Evolutionary conservation across 1,284 basidiomycete species (phyloP).

Genomic region (Naganishia sp.): DNA sequence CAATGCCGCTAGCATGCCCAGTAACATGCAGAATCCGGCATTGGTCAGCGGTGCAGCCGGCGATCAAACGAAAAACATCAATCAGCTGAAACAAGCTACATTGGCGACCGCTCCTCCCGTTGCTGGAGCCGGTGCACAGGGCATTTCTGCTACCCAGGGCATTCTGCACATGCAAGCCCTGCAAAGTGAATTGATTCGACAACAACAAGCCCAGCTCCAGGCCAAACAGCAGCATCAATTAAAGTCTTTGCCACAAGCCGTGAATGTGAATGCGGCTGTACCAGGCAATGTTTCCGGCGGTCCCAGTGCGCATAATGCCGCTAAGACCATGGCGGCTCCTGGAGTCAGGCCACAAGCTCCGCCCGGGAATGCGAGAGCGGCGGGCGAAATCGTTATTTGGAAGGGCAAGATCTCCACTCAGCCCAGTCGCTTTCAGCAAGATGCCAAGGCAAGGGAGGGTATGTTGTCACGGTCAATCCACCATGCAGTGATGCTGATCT

Average conservation of each 20-base stretch:
- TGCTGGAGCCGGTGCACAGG: slow-evolving; percentile 7
- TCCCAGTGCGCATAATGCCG: neutral
- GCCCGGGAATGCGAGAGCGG: neutral
- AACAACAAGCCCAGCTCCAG: slow-evolving; percentile 25
- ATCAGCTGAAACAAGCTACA: slow-evolving; percentile 26
- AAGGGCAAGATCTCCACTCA: slow-evolving; percentile 25
- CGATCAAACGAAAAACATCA: slow-evolving; percentile 8
- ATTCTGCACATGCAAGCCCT: slow-evolving; percentile 31
- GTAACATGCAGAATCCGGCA: slow-evolving; percentile 5
- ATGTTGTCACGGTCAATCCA: neutral
- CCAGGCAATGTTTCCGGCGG: neutral
- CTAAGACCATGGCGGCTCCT: neutral
- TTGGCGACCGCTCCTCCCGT: slow-evolving; percentile 19
- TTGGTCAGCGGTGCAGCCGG: neutral
- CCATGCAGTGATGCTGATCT: neutral
- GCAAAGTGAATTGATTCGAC: slow-evolving; percentile 30
- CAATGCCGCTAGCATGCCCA: slow-evolving; percentile 5
- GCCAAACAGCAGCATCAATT: slow-evolving; percentile 22
- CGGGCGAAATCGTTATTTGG: slow-evolving; percentile 26
- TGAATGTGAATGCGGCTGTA: neutral
- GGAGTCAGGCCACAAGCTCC: neutral
- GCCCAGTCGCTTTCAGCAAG: slow-evolving; percentile 23
- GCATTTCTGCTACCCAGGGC: slow-evolving; percentile 22
- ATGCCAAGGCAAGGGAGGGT: slow-evolving; percentile 13
- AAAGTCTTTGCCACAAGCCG: slow-evolving; percentile 13